These are phyloP conservation scores for Pseudohalonectria lignicola DNA, from an alignment of 2,329 filamentous ascomycete species.

Conservation along the genomic window DNA sequence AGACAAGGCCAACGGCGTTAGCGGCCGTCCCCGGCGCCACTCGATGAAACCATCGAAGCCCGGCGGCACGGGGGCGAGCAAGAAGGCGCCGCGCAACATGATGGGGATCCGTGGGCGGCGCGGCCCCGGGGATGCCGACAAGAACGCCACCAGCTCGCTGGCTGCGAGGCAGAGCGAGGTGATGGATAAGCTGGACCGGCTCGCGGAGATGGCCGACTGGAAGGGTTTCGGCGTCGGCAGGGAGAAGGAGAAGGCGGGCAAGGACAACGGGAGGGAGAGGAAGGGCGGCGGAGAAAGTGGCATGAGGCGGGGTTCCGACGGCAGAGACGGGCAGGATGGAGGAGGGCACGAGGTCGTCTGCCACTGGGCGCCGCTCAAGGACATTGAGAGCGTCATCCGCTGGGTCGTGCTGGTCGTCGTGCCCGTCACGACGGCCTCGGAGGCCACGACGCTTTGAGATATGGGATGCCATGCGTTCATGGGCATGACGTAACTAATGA, in stretches of 20 bases:
- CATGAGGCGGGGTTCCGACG: not conserved
- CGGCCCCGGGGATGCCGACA: not conserved
- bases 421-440: slow-evolving; percentile 6
- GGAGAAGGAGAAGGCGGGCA: not conserved
- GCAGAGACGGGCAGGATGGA: too few species aligned
- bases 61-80: not conserved
- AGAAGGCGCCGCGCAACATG: not conserved
- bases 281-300: slow-evolving; percentile 4
- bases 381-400: slow-evolving; percentile 16
- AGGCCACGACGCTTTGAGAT: too few species aligned
- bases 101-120: not conserved
- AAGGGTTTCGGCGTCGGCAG: not conserved
- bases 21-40: too few species aligned
- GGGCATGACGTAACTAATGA: too few species aligned
- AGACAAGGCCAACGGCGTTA: not conserved
- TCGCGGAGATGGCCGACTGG: not conserved
- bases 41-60: too few species aligned
- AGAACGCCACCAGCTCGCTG: not conserved
- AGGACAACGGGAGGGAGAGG: slow-evolving; percentile 2
- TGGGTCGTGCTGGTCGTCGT: slow-evolving; percentile 22
- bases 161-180: not conserved
- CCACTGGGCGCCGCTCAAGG: slow-evolving; percentile 24
- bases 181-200: not conserved
- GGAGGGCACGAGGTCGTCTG: slow-evolving; percentile 12
- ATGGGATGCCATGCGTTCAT: too few species aligned